Percentiles rank a stretch among this genome's conserved stretches.
These are phyloP conservation scores for Hypsizygus marmoreus DNA, from an alignment of 768 basidiomycete species.

Conservation along the genomic window DNA sequence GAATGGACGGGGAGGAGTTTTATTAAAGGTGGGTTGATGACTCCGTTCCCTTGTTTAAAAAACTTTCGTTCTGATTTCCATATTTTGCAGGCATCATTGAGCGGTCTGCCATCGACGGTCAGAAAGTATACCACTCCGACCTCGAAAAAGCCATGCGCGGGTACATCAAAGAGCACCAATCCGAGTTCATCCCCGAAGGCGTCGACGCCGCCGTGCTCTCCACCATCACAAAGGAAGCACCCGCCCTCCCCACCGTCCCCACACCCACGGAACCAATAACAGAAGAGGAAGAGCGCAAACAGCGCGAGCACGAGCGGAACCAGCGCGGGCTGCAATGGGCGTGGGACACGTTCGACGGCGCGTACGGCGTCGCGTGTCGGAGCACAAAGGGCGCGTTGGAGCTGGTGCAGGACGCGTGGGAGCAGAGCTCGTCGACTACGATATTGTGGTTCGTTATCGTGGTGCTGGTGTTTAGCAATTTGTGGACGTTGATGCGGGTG, in stretches of 20 bases:
- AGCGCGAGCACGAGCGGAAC: constrained; percentile 68
- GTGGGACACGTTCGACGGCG: constrained; percentile 82
- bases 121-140: constrained; percentile 82
- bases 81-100: constrained; percentile 81
- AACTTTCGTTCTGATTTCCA: constrained; percentile 3
- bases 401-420: constrained; percentile 79
- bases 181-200: constrained; percentile 88
- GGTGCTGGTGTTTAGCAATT: constrained; percentile 72
- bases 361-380: constrained; percentile 67
- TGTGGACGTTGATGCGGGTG: constrained; percentile 61
- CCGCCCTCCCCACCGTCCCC: constrained; percentile 38
- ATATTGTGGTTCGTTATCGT: constrained; percentile 76
- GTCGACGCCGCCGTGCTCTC: constrained; percentile 61
- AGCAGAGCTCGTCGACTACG: constrained; percentile 70
- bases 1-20: constrained; percentile 98
- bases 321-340: constrained; percentile 84
- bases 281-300: constrained; percentile 46
- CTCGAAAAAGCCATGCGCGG: constrained; percentile 82
- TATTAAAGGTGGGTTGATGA: constrained; percentile 74
- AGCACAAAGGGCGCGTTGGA: constrained; percentile 75
- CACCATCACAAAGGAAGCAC: constrained; percentile 40
- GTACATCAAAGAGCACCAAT: constrained; percentile 88
- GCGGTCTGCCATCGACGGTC: constrained; percentile 87
- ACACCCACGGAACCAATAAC: constrained; percentile 16
- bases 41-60: not conserved